Base-by-base conservation (phyloP, 2,329 filamentous ascomycete species). In the Teratosphaeria viscida region DNA sequence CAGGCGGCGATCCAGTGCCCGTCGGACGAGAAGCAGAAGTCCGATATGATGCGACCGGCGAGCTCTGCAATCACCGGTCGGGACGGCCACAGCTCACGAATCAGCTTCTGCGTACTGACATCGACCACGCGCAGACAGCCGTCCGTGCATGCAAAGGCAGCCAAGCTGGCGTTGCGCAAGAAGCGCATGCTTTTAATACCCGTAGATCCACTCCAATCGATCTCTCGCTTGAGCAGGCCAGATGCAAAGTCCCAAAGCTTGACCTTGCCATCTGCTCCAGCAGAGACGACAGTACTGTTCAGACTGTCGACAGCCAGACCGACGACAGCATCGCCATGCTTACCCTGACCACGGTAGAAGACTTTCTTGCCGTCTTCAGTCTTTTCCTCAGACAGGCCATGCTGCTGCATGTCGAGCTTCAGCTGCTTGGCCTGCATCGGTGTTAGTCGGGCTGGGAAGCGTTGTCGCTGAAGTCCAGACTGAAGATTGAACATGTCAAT, bases 181-280 rank as follows among this genome's bases (percentile, higher is more conserved):
- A 95, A 94, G 60, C 86, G 85, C 66, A 92, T 85, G 16, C 83
- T 85, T 0, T 85, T 89, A 57, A 95, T 86, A 54, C 85, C 82
- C 4, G 86, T 85, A 81, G 89, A 89, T 3, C 84, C 84, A 53
- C 87, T 84, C 88, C 91, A 95, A 72, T 92, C 85, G 57, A 97
- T 84, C 69, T 96, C 86, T 63, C 92, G 83, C 11, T 89, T 71
- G 2, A 97, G 80, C 53, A 84, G 82, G 7, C 92, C 94, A 0
- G 88, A 90, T n/a, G 85, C 75, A 64, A 99, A 95, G 65, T 95
- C 89, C 95, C 95, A 99, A 72, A 99, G 97, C 77, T 96, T 97
- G 67, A 97, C 82, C 73, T 88, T 95, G 35, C 94, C 94, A 73
- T 99, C 94, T 14, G 91, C 76, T 1, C 90, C 88, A 71, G 91